phyloP scores from a whole-genome alignment of 2,329 filamentous ascomycete species.

The Xylariomycetidae sp. region DNA sequence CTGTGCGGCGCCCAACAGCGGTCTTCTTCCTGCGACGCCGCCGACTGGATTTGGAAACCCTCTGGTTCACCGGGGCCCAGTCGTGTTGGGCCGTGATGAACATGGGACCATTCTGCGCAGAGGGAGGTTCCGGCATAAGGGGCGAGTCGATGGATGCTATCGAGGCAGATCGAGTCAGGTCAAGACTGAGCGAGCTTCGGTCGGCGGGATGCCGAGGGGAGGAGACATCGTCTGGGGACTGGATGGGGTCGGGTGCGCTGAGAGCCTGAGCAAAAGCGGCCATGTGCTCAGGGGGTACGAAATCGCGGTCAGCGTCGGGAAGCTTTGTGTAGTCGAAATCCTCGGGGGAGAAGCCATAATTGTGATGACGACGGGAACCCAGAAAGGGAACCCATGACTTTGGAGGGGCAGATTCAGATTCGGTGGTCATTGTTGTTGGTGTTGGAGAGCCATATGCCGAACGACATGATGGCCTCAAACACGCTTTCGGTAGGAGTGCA shows the following conservation, averaged over 20 bases:
- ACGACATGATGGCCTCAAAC: too few species aligned
- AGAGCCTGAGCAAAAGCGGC: conserved; percentile 75
- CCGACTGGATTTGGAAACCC: conserved; percentile 43
- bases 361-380: conserved; percentile 21
- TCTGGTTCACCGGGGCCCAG: conserved; percentile 84
- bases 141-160: conserved; percentile 32
- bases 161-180: conserved; percentile 34
- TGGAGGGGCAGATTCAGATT: too few species aligned
- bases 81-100: conserved; percentile 91
- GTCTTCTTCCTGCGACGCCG: conserved; percentile 34
- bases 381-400: conserved; percentile 22
- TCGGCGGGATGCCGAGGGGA: conserved; percentile 36
- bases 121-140: conserved; percentile 24
- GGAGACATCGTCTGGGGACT: conserved; percentile 43
- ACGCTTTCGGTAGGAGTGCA: too few species aligned
- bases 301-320: conserved; percentile 76
- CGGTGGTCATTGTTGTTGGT: too few species aligned
- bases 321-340: conserved; percentile 64
- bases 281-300: conserved; percentile 67
- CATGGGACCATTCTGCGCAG: conserved; percentile 22
- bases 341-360: conserved; percentile 54
- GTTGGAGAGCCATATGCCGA: too few species aligned
- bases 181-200: conserved; percentile 33
- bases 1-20: conserved; percentile 52
- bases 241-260: conserved; percentile 67